Percentiles rank a stretch among this genome's conserved stretches.
phyloP scores from a whole-genome alignment of 2,329 filamentous ascomycete genomes.

The Cladophialophora chaetospira region DNA sequence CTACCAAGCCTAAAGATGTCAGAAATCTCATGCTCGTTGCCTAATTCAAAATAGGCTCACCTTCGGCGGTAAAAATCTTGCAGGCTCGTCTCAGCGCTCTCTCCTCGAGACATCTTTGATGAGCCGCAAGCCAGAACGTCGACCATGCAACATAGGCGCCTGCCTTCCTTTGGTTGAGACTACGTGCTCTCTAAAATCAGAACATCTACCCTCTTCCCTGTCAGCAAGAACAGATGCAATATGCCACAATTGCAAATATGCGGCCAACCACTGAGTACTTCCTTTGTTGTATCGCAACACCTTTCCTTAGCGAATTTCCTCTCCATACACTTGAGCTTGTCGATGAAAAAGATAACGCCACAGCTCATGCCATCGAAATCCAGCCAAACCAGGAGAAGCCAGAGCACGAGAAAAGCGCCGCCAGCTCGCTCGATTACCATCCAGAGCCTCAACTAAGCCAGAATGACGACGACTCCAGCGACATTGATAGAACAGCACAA shows the following conservation, averaged over 20 bases:
- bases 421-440: not conserved
- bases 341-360: not conserved
- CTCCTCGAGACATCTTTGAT: too few relatives aligned
- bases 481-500: not conserved
- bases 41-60: too few relatives aligned
- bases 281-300: not conserved
- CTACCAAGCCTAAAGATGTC: too few relatives aligned
- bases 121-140: too few relatives aligned
- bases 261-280: not conserved
- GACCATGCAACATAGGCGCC: too few relatives aligned
- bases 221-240: not conserved
- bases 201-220: not conserved
- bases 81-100: too few relatives aligned
- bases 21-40: too few relatives aligned
- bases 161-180: too few relatives aligned
- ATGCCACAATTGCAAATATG: not conserved
- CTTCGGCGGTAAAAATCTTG: too few relatives aligned
- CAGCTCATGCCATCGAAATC: not conserved
- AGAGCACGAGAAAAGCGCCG: not conserved
- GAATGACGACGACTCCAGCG: not conserved
- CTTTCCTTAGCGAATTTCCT: not conserved
- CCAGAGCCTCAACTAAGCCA: not conserved
- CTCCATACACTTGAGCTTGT: slow-evolving; percentile 2
- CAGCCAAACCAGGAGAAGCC: not conserved
- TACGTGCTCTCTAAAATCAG: too few relatives aligned